phyloP scores from a whole-genome alignment of 1,284 basidiomycete species.

The Pulchroboletus neoregius region DNA sequence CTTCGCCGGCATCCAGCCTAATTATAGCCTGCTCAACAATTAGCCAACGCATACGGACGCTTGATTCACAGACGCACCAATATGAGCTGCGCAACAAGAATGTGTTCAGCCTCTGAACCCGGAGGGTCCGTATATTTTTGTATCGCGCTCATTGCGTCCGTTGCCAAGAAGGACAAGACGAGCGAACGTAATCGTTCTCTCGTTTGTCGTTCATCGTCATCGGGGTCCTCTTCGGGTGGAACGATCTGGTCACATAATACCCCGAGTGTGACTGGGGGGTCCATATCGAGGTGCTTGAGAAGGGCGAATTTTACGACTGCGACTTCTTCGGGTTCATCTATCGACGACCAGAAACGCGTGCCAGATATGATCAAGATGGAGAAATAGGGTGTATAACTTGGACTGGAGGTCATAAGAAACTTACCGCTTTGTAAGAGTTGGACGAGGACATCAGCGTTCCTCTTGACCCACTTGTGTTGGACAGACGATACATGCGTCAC shows the following conservation, averaged over 20 bases:
- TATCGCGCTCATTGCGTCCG: constrained; percentile 48
- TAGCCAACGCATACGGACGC: constrained; percentile 2
- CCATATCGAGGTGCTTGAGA: constrained; percentile 59
- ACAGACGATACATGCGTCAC: constrained; percentile 60
- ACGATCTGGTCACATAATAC: constrained; percentile 67
- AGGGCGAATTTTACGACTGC: constrained; percentile 57
- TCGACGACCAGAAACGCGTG: constrained; percentile 5
- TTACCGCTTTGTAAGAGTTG: constrained; percentile 71
- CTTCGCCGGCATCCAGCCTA: constrained; percentile 40
- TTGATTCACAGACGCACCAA: constrained; percentile 37
- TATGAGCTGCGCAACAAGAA: constrained; percentile 47
- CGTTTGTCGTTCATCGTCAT: constrained; percentile 57
- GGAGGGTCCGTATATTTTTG: constrained; percentile 42
- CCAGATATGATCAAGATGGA: constrained; percentile 25
- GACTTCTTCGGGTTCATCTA: constrained; percentile 66
- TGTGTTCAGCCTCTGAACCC: constrained; percentile 46
- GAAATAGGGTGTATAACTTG: constrained; percentile 8
- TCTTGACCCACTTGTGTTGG: constrained; percentile 56
- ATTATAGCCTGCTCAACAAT: constrained; percentile 44
- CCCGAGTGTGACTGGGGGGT: constrained; percentile 54
- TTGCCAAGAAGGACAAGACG: constrained; percentile 56
- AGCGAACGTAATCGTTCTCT: constrained; percentile 54
- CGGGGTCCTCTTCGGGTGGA: constrained; percentile 45
- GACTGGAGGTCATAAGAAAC: constrained; percentile 25
- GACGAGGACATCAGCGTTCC: constrained; percentile 69